phyloP scores from a whole-genome alignment of 1,284 basidiomycete genomes.

The Heterobasidion irregulare region DNA sequence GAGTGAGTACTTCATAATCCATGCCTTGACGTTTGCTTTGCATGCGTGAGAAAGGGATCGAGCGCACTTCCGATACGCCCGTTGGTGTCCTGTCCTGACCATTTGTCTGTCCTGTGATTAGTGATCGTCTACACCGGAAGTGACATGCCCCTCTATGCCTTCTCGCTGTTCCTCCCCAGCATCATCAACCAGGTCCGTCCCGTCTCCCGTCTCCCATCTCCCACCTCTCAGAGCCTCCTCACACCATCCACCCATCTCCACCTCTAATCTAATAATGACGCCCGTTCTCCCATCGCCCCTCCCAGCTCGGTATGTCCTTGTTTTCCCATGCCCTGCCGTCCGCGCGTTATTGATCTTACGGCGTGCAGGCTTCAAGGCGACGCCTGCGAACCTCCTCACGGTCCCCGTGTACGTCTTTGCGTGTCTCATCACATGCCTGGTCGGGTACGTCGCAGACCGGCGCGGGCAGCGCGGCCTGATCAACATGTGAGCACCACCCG shows the following conservation, averaged over 20 bases:
- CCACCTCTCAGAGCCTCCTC: background rate
- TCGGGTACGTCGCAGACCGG: conserved; percentile 42
- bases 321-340: background rate
- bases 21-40: no score
- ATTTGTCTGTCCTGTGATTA: background rate
- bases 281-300: background rate
- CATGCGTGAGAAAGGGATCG: background rate
- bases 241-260: background rate
- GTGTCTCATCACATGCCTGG: conserved; percentile 37
- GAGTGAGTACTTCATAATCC: conserved; percentile 21
- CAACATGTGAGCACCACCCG: conserved; percentile 29
- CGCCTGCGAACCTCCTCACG: conserved; percentile 42
- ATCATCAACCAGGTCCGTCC: conserved; percentile 36
- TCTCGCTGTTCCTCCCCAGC: conserved; percentile 46
- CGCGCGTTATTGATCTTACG: background rate
- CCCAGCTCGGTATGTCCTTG: background rate
- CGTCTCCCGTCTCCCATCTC: no score
- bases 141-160: conserved; percentile 44
- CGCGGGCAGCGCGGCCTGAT: conserved; percentile 33
- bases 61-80: no score
- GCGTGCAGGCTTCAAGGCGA: conserved; percentile 33
- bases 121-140: conserved; percentile 43
- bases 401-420: conserved; percentile 43
- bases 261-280: background rate
- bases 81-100: background rate